Percentiles rank a stretch among this genome's conserved stretches.
phyloP scores from a whole-genome alignment of 23 red algal genomes.

The Gracilaria domingensis region DNA sequence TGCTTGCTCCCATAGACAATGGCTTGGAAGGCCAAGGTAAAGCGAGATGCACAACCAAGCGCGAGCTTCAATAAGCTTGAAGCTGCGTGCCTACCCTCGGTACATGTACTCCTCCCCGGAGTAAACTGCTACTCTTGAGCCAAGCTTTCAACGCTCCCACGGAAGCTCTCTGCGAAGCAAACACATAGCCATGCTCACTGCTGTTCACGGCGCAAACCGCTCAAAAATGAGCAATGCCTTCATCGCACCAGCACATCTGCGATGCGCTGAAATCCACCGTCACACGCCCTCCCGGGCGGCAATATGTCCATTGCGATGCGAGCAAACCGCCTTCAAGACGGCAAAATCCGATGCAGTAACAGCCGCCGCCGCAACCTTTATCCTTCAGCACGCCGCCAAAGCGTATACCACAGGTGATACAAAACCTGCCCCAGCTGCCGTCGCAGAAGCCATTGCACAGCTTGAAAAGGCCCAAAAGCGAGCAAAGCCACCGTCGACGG shows the following conservation, averaged over 20 bases:
- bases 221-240: not conserved
- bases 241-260: not conserved
- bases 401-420: slow-evolving; percentile 10
- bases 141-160: too few relatives aligned
- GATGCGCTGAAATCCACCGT: not conserved
- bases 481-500: slow-evolving; percentile 34
- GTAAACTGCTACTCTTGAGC: too few relatives aligned
- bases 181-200: not conserved
- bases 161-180: too few relatives aligned
- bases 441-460: slow-evolving; percentile 37
- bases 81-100: too few relatives aligned
- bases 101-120: too few relatives aligned
- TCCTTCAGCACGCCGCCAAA: slow-evolving; percentile 45
- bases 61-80: too few relatives aligned
- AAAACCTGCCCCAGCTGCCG: slow-evolving; percentile 21
- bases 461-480: slow-evolving; percentile 66
- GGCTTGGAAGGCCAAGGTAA: too few relatives aligned
- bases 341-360: slow-evolving; percentile 20
- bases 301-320: not conserved
- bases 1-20: too few relatives aligned
- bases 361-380: slow-evolving; percentile 54
- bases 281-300: not conserved
- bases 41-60: too few relatives aligned
- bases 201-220: not conserved
- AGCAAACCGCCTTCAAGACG: not conserved